Percentiles rank a stretch among this genome's conserved stretches.
phyloP scores from a whole-genome alignment of 2,329 filamentous ascomycete species.

The Ceratocystis ficicola region DNA sequence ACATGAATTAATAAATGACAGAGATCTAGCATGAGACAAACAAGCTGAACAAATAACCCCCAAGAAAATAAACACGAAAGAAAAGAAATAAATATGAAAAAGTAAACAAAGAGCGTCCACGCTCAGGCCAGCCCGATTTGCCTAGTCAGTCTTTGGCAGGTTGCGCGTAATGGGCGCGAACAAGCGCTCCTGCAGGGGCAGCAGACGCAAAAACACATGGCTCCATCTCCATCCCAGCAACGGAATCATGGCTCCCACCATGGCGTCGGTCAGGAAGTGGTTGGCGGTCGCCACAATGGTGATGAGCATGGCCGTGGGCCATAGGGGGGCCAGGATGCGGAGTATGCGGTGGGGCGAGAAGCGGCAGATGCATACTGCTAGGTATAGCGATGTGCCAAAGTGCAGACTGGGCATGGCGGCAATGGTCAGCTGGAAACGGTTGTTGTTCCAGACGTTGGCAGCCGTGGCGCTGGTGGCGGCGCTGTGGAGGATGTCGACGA shows the following conservation, averaged over 20 bases:
- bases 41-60: neutral
- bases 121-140: conserved; percentile 2
- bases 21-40: neutral
- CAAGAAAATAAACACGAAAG: neutral
- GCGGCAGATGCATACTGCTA: conserved; percentile 29
- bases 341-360: conserved; percentile 34
- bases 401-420: conserved; percentile 40
- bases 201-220: conserved; percentile 25
- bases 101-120: neutral
- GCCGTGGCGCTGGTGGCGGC: conserved; percentile 25
- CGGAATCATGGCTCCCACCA: conserved; percentile 30
- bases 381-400: conserved; percentile 34
- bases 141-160: conserved; percentile 18
- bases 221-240: conserved; percentile 30
- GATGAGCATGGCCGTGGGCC: conserved; percentile 34
- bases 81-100: neutral
- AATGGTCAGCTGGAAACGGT: conserved; percentile 37
- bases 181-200: conserved; percentile 27
- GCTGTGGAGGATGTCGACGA: conserved; percentile 35
- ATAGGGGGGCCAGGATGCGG: conserved; percentile 31
- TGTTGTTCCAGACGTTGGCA: conserved; percentile 33
- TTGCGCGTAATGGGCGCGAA: conserved; percentile 23
- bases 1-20: neutral
- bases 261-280: conserved; percentile 31
- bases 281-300: conserved; percentile 34